phyloP scores from a whole-genome alignment of 257 asterid genomes.

The Rubia yunnanensis region DNA sequence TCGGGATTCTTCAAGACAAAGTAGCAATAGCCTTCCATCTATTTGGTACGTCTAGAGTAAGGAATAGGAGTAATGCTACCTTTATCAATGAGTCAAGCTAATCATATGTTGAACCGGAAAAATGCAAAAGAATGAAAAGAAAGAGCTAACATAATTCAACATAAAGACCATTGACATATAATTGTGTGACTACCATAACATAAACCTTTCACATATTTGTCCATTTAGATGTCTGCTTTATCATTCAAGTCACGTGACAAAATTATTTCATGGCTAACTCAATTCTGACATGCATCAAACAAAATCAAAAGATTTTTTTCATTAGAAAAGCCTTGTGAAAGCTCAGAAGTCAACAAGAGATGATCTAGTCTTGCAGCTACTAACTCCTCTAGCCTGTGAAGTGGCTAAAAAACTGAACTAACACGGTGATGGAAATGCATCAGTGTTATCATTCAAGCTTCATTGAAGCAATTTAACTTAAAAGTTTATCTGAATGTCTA shows the following conservation, averaged over 20 bases:
- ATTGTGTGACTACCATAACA: not conserved
- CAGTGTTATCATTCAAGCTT: too few relatives aligned
- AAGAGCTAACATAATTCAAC: not conserved
- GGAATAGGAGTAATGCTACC: not conserved
- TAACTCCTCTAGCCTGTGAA: too few relatives aligned
- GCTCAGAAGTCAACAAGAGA: not conserved
- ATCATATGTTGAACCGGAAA: not conserved
- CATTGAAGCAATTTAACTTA: too few relatives aligned
- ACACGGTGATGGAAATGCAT: too few relatives aligned
- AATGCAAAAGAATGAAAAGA: not conserved
- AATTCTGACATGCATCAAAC: not conserved
- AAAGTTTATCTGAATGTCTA: too few relatives aligned
- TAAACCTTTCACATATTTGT: not conserved
- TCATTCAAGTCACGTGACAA: too few relatives aligned
- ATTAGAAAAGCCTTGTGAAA: not conserved
- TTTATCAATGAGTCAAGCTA: not conserved
- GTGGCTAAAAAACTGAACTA: too few relatives aligned
- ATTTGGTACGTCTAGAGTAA: too few relatives aligned
- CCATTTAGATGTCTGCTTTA: not conserved
- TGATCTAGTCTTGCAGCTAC: not conserved
- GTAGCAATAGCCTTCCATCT: not conserved
- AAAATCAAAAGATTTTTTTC: not conserved
- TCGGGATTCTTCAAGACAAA: not conserved
- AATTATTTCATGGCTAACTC: not conserved
- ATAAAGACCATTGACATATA: too few relatives aligned